Evolutionary conservation across 2,329 filamentous ascomycete genomes (phyloP).

Genomic region (Alternaria triticimaculans): DNA sequence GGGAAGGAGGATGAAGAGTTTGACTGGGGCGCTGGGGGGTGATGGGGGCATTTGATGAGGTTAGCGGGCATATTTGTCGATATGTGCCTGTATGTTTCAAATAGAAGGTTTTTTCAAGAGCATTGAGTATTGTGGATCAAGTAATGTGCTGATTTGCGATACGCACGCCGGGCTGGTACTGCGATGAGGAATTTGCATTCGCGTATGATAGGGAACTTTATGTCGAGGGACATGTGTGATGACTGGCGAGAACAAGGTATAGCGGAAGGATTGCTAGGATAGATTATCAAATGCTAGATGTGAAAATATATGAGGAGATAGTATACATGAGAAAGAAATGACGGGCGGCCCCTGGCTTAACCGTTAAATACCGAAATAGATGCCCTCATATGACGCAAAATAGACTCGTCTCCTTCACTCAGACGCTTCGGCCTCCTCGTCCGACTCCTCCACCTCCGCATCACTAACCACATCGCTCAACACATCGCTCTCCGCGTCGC

Average conservation of each 20-base stretch:
- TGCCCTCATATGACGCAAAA: background rate
- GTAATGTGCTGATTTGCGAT: no score
- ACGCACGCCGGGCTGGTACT: no score
- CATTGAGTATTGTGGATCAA: no score
- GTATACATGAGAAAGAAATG: background rate
- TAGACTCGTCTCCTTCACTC: background rate
- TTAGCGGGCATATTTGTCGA: background rate
- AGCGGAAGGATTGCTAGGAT: no score
- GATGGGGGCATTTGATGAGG: constrained; percentile 15
- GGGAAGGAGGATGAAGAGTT: constrained; percentile 55
- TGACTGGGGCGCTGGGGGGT: constrained; percentile 52
- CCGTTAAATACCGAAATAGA: background rate
- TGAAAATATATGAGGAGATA: background rate
- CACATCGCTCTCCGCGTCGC: constrained; percentile 18
- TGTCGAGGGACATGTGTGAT: no score
- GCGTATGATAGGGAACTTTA: no score
- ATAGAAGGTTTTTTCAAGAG: no score
- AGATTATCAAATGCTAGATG: background rate
- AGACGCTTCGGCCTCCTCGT: constrained; percentile 1
- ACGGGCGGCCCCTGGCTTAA: background rate
- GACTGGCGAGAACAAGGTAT: no score
- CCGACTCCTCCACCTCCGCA: constrained; percentile 25
- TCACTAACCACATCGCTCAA: constrained; percentile 39
- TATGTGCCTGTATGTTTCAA: no score
- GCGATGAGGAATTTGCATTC: no score